phyloP scores from a whole-genome alignment of 2,329 filamentous ascomycete genomes.

The Colletotrichum orbiculare region DNA sequence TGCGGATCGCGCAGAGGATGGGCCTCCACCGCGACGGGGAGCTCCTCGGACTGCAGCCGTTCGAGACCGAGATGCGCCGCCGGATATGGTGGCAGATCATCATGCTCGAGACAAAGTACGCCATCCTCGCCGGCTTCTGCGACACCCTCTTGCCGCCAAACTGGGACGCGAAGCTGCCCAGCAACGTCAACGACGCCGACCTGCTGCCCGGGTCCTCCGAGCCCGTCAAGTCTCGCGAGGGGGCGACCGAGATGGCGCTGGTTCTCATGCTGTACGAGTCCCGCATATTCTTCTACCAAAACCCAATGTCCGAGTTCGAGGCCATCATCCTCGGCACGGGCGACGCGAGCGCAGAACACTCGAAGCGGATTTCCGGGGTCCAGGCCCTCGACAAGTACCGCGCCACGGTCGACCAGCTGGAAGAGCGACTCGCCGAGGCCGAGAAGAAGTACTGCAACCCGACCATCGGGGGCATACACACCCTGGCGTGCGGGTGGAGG shows the following conservation, averaged over 20 bases:
- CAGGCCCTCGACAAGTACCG: slow-evolving; percentile 56
- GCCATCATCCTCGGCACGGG: slow-evolving; percentile 50
- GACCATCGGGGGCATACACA: slow-evolving; percentile 62
- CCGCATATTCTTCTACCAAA: slow-evolving; percentile 59
- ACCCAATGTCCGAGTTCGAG: slow-evolving; percentile 53
- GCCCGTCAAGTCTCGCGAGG: slow-evolving; percentile 61
- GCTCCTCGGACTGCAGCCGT: slow-evolving; percentile 47
- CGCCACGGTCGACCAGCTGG: slow-evolving; percentile 53
- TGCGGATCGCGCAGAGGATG: slow-evolving; percentile 75
- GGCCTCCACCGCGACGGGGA: slow-evolving; percentile 73
- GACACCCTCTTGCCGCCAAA: slow-evolving; percentile 63
- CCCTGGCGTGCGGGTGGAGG: slow-evolving; percentile 59
- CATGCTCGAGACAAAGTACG: slow-evolving; percentile 28
- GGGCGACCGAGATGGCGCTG: slow-evolving; percentile 48
- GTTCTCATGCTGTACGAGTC: slow-evolving; percentile 57
- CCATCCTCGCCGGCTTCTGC: slow-evolving; percentile 50
- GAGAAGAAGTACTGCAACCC: slow-evolving; percentile 63
- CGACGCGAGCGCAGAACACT: slow-evolving; percentile 53
- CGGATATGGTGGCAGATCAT: slow-evolving; percentile 30
- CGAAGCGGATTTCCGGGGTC: slow-evolving; percentile 58
- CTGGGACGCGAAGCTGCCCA: slow-evolving; percentile 59
- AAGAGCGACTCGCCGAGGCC: slow-evolving; percentile 54
- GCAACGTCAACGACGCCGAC: slow-evolving; percentile 69
- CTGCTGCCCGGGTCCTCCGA: slow-evolving; percentile 62
- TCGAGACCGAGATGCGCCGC: slow-evolving; percentile 21